These are phyloP conservation scores for Fraxinus xanthoxyloides DNA, from an alignment of 305 asterid genomes.

Conservation along the genomic window DNA sequence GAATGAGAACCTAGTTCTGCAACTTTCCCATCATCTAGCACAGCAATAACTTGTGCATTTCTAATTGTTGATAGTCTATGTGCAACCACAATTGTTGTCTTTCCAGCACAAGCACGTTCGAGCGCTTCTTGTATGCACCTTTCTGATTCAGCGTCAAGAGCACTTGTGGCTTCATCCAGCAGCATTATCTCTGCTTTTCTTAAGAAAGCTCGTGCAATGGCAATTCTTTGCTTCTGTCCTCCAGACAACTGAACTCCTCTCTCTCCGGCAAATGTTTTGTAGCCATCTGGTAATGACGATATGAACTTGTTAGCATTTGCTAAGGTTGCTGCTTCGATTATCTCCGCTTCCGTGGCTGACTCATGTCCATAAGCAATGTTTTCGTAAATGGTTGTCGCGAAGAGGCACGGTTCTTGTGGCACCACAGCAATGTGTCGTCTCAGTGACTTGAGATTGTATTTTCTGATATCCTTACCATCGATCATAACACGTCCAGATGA, in stretches of 20 bases:
- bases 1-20: conserved; percentile 94
- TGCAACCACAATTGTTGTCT: conserved; percentile 84
- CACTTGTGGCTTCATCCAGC: conserved; percentile 94
- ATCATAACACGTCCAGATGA: conserved; percentile 76
- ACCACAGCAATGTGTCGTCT: conserved; percentile 83
- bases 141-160: conserved; percentile 94
- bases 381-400: conserved; percentile 79
- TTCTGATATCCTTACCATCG: conserved; percentile 90
- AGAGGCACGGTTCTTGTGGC: conserved; percentile 95
- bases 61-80: conserved; percentile 82
- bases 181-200: conserved; percentile 86
- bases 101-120: conserved; percentile 79
- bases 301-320: conserved; percentile 91
- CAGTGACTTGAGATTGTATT: conserved; percentile 77
- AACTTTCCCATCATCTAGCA: conserved; percentile 91
- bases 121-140: conserved; percentile 84
- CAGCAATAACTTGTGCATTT: conserved; percentile 83
- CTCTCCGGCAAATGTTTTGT: conserved; percentile 86
- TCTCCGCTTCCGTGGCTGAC: conserved; percentile 84
- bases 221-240: conserved; percentile 94
- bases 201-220: conserved; percentile 86
- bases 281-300: conserved; percentile 82
- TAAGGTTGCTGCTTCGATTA: conserved; percentile 74
- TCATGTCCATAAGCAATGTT: conserved; percentile 92
- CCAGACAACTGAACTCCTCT: conserved; percentile 93